These are phyloP conservation scores for Populus tomentosa DNA, from an alignment of 441 rosid species.

Conservation along the genomic window DNA sequence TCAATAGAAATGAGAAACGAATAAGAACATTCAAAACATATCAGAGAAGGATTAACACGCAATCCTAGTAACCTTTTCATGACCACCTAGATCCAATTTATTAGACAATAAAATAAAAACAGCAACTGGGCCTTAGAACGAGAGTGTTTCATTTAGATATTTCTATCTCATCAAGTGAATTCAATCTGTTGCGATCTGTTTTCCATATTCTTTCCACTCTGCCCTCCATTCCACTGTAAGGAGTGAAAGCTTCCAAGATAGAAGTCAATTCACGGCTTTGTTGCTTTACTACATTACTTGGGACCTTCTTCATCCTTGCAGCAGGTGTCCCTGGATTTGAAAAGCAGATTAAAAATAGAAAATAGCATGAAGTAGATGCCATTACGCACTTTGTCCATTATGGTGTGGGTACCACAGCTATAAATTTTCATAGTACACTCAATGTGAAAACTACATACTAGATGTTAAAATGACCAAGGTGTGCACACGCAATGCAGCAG, in stretches of 20 bases:
- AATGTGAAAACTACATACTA: not conserved
- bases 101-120: too few relatives aligned
- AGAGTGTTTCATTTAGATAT: not conserved
- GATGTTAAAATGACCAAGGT: not conserved
- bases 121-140: not conserved
- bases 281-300: slow-evolving; percentile 71
- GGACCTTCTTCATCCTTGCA: slow-evolving; percentile 96
- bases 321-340: slow-evolving; percentile 79
- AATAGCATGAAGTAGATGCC: not conserved
- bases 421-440: not conserved
- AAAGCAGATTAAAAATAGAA: not conserved
- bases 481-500: too few relatives aligned
- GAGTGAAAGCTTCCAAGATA: slow-evolving; percentile 81
- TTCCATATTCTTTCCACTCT: slow-evolving; percentile 87
- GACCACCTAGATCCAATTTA: too few relatives aligned
- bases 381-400: not conserved
- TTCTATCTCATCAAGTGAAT: slow-evolving; percentile 64
- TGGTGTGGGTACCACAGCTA: not conserved
- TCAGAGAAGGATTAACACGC: not conserved
- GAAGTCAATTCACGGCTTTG: slow-evolving; percentile 87
- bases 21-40: not conserved
- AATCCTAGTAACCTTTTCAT: not conserved
- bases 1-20: not conserved
- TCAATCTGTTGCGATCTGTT: slow-evolving; percentile 85
- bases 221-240: slow-evolving; percentile 79